Conservation (phyloP, 1,284 basidiomycete genomes). For the Schizopora paradoxa region DNA sequence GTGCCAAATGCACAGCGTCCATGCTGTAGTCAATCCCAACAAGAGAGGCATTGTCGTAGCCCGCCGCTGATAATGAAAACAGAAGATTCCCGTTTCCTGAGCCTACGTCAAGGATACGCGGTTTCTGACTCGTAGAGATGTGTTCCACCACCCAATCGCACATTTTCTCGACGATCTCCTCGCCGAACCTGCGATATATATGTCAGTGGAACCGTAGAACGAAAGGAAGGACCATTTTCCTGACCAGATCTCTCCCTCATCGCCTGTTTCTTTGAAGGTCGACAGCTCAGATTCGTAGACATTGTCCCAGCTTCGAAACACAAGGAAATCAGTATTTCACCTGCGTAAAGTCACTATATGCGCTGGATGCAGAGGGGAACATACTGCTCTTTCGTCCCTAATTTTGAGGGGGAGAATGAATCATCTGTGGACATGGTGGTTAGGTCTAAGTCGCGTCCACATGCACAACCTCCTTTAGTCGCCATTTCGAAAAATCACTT, state of each 20-base stretch:
- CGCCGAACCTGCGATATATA: constrained; percentile 64
- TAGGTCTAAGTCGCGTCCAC: too few relatives aligned
- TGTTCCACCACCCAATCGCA: constrained; percentile 57
- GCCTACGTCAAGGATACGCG: constrained; percentile 68
- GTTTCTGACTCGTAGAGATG: constrained; percentile 39
- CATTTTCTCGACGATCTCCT: constrained; percentile 80
- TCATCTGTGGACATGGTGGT: too few relatives aligned
- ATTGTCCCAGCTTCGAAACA: constrained; percentile 59
- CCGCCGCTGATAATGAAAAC: constrained; percentile 65
- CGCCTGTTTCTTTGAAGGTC: constrained; percentile 77
- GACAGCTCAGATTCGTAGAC: constrained; percentile 67
- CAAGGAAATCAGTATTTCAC: constrained; percentile 1
- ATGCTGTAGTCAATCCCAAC: constrained; percentile 81
- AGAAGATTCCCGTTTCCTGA: constrained; percentile 84
- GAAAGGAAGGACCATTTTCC: constrained; percentile 14
- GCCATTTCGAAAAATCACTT: too few relatives aligned
- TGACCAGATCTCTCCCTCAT: constrained; percentile 88
- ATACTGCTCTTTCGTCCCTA: constrained; percentile 63
- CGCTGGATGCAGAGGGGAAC: constrained; percentile 21
- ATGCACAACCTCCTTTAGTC: too few relatives aligned
- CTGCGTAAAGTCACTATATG: too few relatives aligned
- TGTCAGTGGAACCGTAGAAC: background rate
- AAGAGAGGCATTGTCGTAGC: constrained; percentile 50
- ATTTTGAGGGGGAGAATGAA: constrained; percentile 63
- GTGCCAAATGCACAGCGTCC: constrained; percentile 61